These are phyloP conservation scores for Maudiozyma bulderi DNA, from an alignment of 805 yeast species.

Conservation along the genomic window DNA sequence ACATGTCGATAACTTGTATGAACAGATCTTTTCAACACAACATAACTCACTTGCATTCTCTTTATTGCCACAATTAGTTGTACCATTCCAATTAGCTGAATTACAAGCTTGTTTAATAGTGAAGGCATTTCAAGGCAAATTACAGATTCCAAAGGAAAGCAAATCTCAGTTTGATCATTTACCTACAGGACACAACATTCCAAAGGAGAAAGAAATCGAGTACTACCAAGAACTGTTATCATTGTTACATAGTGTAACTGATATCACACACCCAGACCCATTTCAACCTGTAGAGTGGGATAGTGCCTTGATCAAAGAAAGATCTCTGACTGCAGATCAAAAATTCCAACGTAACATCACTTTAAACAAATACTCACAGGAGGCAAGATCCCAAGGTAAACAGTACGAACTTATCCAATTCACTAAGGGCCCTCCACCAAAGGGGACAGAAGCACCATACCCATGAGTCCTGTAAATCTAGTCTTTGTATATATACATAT, in stretches of 20 bases:
- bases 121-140: slow-evolving; percentile 48
- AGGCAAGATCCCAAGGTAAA: slow-evolving; percentile 10
- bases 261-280: slow-evolving; percentile 8
- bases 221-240: slow-evolving; percentile 19
- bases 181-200: slow-evolving; percentile 11
- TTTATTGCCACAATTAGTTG: slow-evolving; percentile 50
- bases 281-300: slow-evolving; percentile 23
- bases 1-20: slow-evolving; percentile 38
- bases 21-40: slow-evolving; percentile 45
- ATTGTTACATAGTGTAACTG: slow-evolving; percentile 5
- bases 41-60: slow-evolving; percentile 60
- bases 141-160: slow-evolving; percentile 37
- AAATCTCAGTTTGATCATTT: slow-evolving; percentile 1
- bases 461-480: not conserved
- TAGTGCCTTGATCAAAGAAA: slow-evolving; percentile 7
- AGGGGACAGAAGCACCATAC: not conserved
- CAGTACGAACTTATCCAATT: slow-evolving; percentile 12
- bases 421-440: not conserved
- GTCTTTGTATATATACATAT: not conserved
- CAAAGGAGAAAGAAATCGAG: slow-evolving; percentile 18
- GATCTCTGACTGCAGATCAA: slow-evolving; percentile 10
- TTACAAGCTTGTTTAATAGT: slow-evolving; percentile 59
- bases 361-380: slow-evolving; percentile 11
- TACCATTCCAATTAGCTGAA: slow-evolving; percentile 54
- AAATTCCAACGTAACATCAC: slow-evolving; percentile 16